Conservation (phyloP, 192 early-diverging fungal species). For the Phycomyces nitens region DNA sequence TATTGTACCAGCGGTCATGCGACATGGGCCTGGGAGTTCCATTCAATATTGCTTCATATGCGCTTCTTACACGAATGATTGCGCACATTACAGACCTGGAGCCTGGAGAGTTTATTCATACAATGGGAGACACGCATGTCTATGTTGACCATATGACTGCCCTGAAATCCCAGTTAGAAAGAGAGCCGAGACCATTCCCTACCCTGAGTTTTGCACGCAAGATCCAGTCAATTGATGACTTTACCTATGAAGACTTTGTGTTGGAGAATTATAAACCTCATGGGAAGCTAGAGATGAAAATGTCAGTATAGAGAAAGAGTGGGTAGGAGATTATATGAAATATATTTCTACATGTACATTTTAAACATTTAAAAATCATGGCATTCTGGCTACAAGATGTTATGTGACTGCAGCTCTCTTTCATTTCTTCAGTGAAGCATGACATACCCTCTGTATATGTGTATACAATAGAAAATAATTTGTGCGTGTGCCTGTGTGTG, state of each 20-base stretch:
- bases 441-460: too few species aligned
- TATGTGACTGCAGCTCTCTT: too few species aligned
- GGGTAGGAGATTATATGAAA: not conserved
- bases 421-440: too few species aligned
- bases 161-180: constrained; percentile 70
- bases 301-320: constrained; percentile 72
- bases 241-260: constrained; percentile 76
- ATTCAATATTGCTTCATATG: constrained; percentile 98
- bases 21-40: constrained; percentile 97
- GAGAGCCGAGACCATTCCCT: constrained; percentile 82
- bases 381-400: not conserved
- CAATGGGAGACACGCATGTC: constrained; percentile 94
- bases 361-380: not conserved
- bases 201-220: constrained; percentile 59
- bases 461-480: too few species aligned
- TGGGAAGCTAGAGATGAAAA: constrained; percentile 86
- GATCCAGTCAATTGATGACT: constrained; percentile 62
- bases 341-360: not conserved
- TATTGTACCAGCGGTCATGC: constrained; percentile 92
- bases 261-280: constrained; percentile 83
- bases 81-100: constrained; percentile 81
- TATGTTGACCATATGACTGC: constrained; percentile 91
- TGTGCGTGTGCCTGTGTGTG: too few species aligned
- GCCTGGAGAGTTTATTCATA: constrained; percentile 85
- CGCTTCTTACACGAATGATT: constrained; percentile 85